Base-by-base conservation (phyloP, 805 yeast species). In the Ogataea corticis region DNA sequence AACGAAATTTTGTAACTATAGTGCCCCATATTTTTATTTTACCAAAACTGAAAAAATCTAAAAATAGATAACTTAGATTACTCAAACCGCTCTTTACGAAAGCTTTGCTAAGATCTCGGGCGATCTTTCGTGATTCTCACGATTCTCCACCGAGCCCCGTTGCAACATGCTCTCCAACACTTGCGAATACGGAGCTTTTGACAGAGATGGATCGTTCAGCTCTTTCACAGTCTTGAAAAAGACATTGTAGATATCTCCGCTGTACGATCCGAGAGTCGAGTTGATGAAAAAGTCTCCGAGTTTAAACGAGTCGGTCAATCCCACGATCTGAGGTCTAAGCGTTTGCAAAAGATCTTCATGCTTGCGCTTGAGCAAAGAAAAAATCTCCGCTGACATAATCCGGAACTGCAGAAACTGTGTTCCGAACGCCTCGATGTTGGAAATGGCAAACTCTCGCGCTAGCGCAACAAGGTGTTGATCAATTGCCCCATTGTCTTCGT, bases 211-310 rank as follows among this genome's bases (percentile, higher is more conserved):
- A 46, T 81, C 80, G 58, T 78, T 79, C 38, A 59, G 57, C 7
- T 48, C 47, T 55, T 75, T 73, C 48, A 83, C 84, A 45, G 72
- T 70, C 19, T 60, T 68, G 61, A 83, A 84, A 69, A 89, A 89
- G 64, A 86, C 82, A 60, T 82, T 82, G 69, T 89, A 90, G 45
- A 87, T 82, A 63, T 90, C 83, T 47, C 97, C 97, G 56, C 86
- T 82, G 66, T 76, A 83, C 46, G 73, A 75, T 38, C 97, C 97
- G 46, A 90, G 76, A 4, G 94, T 83, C 0, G 96, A 82, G 64
- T 89, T 87, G 60, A 90, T 75, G 70, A 85, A 78, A 62, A 76
- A 84, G 68, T 90, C 96, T 33, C 88, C 80, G 51, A 85, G 75
- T 66, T 85, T 80, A 73, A 90, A 90, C 1, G 95, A 77, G 66